These are phyloP conservation scores for Kregervanrija fluxuum DNA, from an alignment of 805 yeast genomes.

Conservation along the genomic window DNA sequence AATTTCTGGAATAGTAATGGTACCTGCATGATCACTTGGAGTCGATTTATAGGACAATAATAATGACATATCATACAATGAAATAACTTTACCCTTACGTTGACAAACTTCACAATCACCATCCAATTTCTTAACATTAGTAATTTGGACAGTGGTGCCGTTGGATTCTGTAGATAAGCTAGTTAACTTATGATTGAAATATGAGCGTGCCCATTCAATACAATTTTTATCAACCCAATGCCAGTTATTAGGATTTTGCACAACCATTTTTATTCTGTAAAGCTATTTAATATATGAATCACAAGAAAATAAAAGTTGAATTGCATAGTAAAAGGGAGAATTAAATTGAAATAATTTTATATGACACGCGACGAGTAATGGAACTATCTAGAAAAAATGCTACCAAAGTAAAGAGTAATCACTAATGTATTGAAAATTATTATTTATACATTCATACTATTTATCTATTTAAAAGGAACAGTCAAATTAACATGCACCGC, in stretches of 20 bases:
- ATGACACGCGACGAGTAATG: background rate
- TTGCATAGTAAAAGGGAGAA: background rate
- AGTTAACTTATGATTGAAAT: slow-evolving; percentile 56
- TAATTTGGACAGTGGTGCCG: slow-evolving; percentile 30
- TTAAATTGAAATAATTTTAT: background rate
- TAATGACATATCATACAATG: slow-evolving; percentile 75
- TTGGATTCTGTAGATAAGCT: slow-evolving; percentile 36
- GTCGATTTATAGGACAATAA: slow-evolving; percentile 33
- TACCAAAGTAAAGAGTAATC: background rate
- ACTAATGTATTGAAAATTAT: background rate
- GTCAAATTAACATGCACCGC: slow-evolving; percentile 63
- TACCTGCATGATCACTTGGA: slow-evolving; percentile 38
- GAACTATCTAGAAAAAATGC: slow-evolving; percentile 1
- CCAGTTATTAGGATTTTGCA: slow-evolving; percentile 97
- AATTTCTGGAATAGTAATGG: slow-evolving; percentile 81
- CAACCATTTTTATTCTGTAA: slow-evolving; percentile 53
- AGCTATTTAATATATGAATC: background rate
- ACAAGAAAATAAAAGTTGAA: background rate
- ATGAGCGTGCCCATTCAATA: slow-evolving; percentile 79
- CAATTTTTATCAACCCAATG: slow-evolving; percentile 99
- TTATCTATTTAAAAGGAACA: slow-evolving; percentile 6
- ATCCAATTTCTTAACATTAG: slow-evolving; percentile 53
- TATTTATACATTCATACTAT: background rate
- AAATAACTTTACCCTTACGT: slow-evolving; percentile 93
- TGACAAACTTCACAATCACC: slow-evolving; percentile 98